Evolutionary conservation across 129 eudicot genomes (phyloP), one percentile per base, ranked within the genome.

Genomic region (Flaveria robusta): DNA sequence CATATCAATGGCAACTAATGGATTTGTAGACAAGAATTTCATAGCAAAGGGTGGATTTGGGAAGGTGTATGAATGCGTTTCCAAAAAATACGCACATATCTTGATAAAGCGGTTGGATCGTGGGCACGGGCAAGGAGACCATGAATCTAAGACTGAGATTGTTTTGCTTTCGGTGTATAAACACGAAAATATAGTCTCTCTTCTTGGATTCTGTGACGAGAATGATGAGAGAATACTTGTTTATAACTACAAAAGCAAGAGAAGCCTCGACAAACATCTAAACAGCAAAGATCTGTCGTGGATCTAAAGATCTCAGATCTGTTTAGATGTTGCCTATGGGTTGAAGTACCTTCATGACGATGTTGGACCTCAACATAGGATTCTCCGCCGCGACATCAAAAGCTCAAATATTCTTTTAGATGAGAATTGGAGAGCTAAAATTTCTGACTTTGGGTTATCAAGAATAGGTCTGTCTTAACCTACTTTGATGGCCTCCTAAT

Each of bases 201-300:
- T 54, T 54, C 23, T 18, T 2, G 60, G 60, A 18, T 54, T 54
- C 4, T 54, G 60, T 18, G 60, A 54, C 3, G 60, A 54, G 7
- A 26, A 70, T 16, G 74, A 24, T 1, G 75, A 82, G 24, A 82
- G 43, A 70, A 76, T 82, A 8, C 82, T 82, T 70, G 82, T 82
- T 51, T 82, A 82, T 42, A 81, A 77, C 74, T 60, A 82, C 12
- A 75, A 76, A 66, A 31, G 63, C 0, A 45, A 72, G 10, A 79
- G 72, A 43, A 70, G 80, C 27, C 86, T 82, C 0, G 56, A 71
- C 68, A 66, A 56, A 47, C 4, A 34, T 42, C 52, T 27, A 14
- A 22, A 77, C 18, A 16, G 20, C 2, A 24, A 71, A 45, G 31
- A 74, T 66, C 80, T 82, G 5, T 39, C 69, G 12, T 82, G 86